Evolutionary conservation across 164 flowering plant genomes (phyloP), one percentile per base, ranked within the genome.

Genomic region (Vitis rotundifolia): DNA sequence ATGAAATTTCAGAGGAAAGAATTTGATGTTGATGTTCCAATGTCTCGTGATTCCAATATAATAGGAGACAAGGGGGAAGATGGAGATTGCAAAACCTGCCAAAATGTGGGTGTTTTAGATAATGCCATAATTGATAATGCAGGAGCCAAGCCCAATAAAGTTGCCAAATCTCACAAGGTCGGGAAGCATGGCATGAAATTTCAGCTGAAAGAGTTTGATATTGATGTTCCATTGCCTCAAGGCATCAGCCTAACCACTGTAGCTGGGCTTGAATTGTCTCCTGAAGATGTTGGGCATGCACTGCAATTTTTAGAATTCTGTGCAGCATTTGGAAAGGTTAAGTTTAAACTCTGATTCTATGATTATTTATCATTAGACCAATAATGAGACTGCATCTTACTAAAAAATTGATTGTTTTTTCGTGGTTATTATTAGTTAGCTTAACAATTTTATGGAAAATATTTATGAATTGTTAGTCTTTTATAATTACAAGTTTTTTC

Each of bases 241-340:
- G 87, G 93, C 28, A 69, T 66, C 49, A 78, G 73, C 58, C 59
- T 89, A 67, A 77, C 73, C 10, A 75, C 57, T 66, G 80, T 90
- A 26, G 87, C 73, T 61, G 94, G 89, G 15, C 68, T 87, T 67
- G 90, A 91, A 9, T 31, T 91, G 14, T 78, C 82, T 44, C 72
- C 85, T 37, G 83, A 85, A 67, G 89, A 86, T 79, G 84, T 83
- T 79, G 99, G 98, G 29, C 76, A 82, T 52, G 95, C 91, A 15
- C 69, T 96, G 76, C 99, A 96, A 50, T 89, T 96, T 62, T 66
- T 96, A 31, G 99, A 96, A 74, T 96, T 96, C 71, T 93, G 97
- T 80, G 68, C 86, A 49, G 84, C 87, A 74, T 93, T 96, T 87
- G 90, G 88, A 67, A 63, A 88, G 93, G 99, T 88, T 3, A 87